Evolutionary conservation across 2,329 filamentous ascomycete species (phyloP).

Genomic region (Neofusicoccum umdonicola): DNA sequence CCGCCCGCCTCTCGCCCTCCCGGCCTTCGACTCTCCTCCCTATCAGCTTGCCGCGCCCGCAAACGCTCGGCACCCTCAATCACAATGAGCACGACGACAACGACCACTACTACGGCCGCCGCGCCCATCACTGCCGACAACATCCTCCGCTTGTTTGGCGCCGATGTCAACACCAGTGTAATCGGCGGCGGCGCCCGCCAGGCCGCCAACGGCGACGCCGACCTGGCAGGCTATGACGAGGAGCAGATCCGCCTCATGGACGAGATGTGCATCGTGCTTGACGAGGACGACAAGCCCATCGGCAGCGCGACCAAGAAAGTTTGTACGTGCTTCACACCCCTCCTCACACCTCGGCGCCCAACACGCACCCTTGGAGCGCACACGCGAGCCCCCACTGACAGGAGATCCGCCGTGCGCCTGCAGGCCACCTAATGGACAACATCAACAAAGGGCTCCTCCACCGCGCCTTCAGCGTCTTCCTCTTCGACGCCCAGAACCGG

Average conservation of each 20-base stretch:
- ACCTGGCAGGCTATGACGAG: conserved; percentile 88
- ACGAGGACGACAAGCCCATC: conserved; percentile 88
- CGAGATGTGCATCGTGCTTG: conserved; percentile 95
- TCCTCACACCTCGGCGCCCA: neutral
- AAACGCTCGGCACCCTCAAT: neutral
- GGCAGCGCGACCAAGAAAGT: conserved; percentile 97
- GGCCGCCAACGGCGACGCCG: conserved; percentile 57
- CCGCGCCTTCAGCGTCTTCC: conserved; percentile 95
- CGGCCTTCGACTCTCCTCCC: neutral
- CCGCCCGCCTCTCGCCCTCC: neutral
- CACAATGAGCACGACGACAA: conserved; percentile 18
- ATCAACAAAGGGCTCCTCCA: conserved; percentile 95
- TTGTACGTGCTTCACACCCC: conserved; percentile 58
- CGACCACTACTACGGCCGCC: conserved; percentile 35
- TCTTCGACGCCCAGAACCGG: conserved; percentile 92
- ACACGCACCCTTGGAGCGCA: too few relatives aligned
- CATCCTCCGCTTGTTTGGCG: conserved; percentile 84
- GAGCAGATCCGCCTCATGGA: conserved; percentile 99
- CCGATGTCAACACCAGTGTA: conserved; percentile 67
- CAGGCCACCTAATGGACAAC: conserved; percentile 98
- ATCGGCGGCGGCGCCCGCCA: conserved; percentile 52
- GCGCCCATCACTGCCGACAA: conserved; percentile 77
- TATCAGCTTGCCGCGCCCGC: neutral
- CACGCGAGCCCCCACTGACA: too few relatives aligned
- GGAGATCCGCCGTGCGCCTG: neutral